Evolutionary conservation across 2,329 filamentous ascomycete genomes (phyloP).

Genomic region (Pezizomycotina sp.): DNA sequence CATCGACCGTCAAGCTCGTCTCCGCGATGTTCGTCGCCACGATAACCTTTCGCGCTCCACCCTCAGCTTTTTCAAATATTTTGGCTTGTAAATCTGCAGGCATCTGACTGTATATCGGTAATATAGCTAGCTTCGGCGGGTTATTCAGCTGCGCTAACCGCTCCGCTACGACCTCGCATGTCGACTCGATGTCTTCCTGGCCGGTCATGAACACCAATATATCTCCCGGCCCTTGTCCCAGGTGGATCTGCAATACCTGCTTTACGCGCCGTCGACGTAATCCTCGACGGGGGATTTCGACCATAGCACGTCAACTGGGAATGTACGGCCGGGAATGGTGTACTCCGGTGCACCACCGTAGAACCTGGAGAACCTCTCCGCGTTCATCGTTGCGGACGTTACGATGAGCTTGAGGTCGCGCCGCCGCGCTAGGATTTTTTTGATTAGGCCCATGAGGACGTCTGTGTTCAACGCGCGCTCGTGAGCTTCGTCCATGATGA

Average conservation of each 20-base stretch:
- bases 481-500: constrained; percentile 99
- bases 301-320: constrained; percentile 92
- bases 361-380: constrained; percentile 87
- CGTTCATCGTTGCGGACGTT: constrained; percentile 96
- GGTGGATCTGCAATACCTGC: constrained; percentile 86
- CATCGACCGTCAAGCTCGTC: constrained; percentile 92
- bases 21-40: constrained; percentile 98
- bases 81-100: constrained; percentile 93
- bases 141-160: constrained; percentile 78
- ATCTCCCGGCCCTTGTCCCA: constrained; percentile 81
- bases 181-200: constrained; percentile 94
- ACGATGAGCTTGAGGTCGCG: constrained; percentile 92
- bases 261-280: constrained; percentile 96
- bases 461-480: constrained; percentile 93
- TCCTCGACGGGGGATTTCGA: constrained; percentile 90
- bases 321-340: constrained; percentile 86
- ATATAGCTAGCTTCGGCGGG: constrained; percentile 79
- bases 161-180: constrained; percentile 82
- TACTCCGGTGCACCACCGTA: constrained; percentile 94
- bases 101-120: constrained; percentile 99
- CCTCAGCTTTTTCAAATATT: constrained; percentile 82
- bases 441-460: constrained; percentile 91
- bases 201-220: constrained; percentile 99
- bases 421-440: constrained; percentile 80
- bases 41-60: constrained; percentile 89